Conservation (phyloP, 2,329 filamentous ascomycete species). For the Lojkania enalia region DNA sequence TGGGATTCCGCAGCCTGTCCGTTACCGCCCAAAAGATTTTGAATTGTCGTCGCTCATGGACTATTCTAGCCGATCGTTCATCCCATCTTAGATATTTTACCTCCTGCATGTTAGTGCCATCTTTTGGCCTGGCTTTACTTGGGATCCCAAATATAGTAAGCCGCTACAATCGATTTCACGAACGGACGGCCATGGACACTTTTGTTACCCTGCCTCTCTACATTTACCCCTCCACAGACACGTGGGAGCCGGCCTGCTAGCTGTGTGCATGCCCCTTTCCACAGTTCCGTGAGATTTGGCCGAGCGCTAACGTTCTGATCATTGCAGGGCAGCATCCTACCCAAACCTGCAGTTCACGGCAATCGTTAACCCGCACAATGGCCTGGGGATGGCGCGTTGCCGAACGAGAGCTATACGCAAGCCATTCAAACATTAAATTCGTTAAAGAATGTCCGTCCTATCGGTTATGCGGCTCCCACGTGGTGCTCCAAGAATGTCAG, state of each 20-base stretch:
- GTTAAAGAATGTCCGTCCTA: constrained; percentile 53
- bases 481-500: constrained; percentile 44
- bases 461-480: constrained; percentile 57
- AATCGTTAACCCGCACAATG: constrained; percentile 54
- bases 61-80: constrained; percentile 8
- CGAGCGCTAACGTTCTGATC: constrained; percentile 15
- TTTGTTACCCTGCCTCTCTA: constrained; percentile 55
- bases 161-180: constrained; percentile 1
- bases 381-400: constrained; percentile 49
- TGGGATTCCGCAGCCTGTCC: constrained; percentile 14
- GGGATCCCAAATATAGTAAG: not conserved
- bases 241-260: constrained; percentile 51
- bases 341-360: constrained; percentile 54
- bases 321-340: constrained; percentile 30
- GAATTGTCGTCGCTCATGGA: constrained; percentile 4
- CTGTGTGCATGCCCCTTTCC: constrained; percentile 37
- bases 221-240: constrained; percentile 52
- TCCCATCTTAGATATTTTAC: constrained; percentile 5
- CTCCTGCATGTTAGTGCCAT: constrained; percentile 7
- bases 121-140: constrained; percentile 1
- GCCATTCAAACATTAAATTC: constrained; percentile 47
- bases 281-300: constrained; percentile 3
- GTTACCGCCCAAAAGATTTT: constrained; percentile 24
- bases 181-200: constrained; percentile 17
- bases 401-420: constrained; percentile 49